These are phyloP conservation scores for Oxytropis ochrocephala DNA, from an alignment of 306 rosid species.

Conservation along the genomic window DNA sequence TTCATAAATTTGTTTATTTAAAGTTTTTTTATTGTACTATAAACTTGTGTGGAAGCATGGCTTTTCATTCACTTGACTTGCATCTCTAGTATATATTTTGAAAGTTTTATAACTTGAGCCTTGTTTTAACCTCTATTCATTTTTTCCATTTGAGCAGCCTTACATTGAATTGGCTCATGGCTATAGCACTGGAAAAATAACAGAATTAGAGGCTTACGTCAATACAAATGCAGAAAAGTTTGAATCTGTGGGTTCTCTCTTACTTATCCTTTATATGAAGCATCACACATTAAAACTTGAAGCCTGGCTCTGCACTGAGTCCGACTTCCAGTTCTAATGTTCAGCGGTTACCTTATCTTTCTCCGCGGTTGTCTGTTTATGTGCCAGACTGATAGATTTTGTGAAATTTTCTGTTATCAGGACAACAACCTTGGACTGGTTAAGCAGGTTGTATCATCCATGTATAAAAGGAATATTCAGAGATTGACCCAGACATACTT, in stretches of 20 bases:
- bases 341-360: neutral
- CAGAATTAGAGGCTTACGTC: constrained; percentile 27
- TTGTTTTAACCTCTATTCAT: neutral
- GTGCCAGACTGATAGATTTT: neutral
- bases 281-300: neutral
- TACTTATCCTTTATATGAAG: constrained; percentile 1
- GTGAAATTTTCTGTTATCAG: constrained; percentile 29
- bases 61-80: neutral
- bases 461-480: constrained; percentile 82
- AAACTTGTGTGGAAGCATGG: neutral
- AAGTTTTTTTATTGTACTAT: neutral
- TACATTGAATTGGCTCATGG: constrained; percentile 58
- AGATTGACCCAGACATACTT: constrained; percentile 80
- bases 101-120: neutral
- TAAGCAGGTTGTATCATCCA: constrained; percentile 64
- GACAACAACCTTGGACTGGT: constrained; percentile 80
- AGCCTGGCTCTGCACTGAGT: neutral
- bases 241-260: constrained; percentile 19
- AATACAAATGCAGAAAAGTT: constrained; percentile 22
- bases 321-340: neutral
- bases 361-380: neutral
- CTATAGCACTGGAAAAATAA: constrained; percentile 27
- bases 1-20: neutral
- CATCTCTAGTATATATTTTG: neutral
- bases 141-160: constrained; percentile 38